Evolutionary conservation across 257 asterid species (phyloP).

Genomic region (Solanum medicagineum): DNA sequence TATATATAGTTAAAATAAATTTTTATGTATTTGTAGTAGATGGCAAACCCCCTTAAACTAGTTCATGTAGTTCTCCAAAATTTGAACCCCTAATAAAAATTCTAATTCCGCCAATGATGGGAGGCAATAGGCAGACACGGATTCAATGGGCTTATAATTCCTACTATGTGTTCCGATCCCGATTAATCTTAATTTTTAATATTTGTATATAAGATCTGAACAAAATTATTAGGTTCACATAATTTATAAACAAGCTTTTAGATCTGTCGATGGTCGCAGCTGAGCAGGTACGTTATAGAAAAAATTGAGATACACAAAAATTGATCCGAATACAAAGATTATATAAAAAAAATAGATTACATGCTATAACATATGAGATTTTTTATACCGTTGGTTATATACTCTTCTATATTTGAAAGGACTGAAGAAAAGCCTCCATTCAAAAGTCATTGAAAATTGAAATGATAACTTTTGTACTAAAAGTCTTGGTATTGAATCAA

Average conservation of each 20-base stretch:
- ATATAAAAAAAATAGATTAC: neutral
- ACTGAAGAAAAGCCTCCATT: neutral
- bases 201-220: neutral
- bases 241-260: neutral
- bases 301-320: neutral
- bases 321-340: accelerated
- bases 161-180: neutral
- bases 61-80: no score
- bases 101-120: no score
- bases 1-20: no score
- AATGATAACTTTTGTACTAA: neutral
- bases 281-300: neutral
- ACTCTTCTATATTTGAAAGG: neutral
- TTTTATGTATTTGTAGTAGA: no score
- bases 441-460: neutral
- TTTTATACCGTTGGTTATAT: neutral
- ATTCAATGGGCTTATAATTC: neutral
- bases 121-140: neutral
- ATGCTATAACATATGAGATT: neutral
- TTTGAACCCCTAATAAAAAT: no score
- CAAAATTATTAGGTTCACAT: neutral
- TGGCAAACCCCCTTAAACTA: no score
- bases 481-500: neutral
- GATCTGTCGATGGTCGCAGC: neutral
- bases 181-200: neutral